Base-by-base conservation (phyloP, 306 rosid species). In the Cajanus cajan region DNA sequence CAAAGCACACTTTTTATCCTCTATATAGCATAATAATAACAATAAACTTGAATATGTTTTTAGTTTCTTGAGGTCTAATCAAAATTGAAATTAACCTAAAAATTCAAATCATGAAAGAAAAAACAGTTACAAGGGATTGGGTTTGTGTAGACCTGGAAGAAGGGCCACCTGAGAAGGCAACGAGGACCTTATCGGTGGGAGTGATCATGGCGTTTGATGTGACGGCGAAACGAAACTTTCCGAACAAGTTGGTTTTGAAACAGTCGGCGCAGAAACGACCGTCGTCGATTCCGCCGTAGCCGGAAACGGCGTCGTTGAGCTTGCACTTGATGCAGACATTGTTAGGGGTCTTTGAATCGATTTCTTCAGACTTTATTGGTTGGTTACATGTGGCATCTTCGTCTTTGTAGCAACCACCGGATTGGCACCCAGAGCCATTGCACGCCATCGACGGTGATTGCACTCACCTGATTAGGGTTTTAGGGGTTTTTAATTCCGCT, bases 161-260 rank as follows among this genome's bases (percentile, higher is more conserved):
- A 80, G 97, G 83, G 67, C 98, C 98, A 1, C 97, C 98, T 0
- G 98, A 94, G 89, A 94, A 94, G 45, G 98, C 97, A 69, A 94
- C 95, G 33, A 94, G 97, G 69, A 92, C 95, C 45, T 87, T 92
- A 55, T 94, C 97, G 1, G 95, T 63, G 44, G 97, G 98, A 68
- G 94, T 58, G 47, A 94, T 88, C 98, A 94, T 94, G 59, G 97
- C 97, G 80, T 88, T 85, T 14, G 96, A 89, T 33, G 90, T 88
- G 55, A 94, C 92, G 11, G 97, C 91, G 61, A 87, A 81, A 78
- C 98, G 87, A 79, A 94, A 92, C 91, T 94, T 92, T 8, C 90
- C 94, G 64, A 90, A 88, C 72, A 94, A 78, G 76, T 92, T 92
- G 37, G 81, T 80, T 25, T 86, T 85, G 80, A 94, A 92, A 89